Percentiles rank a stretch among this genome's conserved stretches.
These are phyloP conservation scores for Entomortierella lignicola DNA, from an alignment of 192 early-diverging fungal genomes.

Conservation along the genomic window DNA sequence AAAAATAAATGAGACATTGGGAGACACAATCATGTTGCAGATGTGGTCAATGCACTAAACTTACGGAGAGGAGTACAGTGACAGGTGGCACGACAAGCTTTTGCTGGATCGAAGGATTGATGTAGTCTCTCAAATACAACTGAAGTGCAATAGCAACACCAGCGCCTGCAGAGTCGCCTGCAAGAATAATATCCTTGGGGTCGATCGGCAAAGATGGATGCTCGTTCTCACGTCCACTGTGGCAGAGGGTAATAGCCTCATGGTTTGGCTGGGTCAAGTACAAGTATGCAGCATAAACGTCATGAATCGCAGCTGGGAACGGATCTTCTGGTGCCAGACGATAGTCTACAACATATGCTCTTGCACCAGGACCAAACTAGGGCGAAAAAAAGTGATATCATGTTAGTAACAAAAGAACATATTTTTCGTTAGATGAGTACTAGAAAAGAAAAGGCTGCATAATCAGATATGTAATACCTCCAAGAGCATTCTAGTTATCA, in stretches of 20 bases:
- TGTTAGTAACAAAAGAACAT: neutral
- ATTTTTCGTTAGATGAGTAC: neutral
- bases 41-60: neutral
- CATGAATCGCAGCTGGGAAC: constrained; percentile 50
- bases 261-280: constrained; percentile 40
- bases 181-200: constrained; percentile 68
- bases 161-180: constrained; percentile 78
- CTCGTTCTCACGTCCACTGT: neutral
- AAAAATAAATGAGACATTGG: neutral
- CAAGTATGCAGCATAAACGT: constrained; percentile 39
- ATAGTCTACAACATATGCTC: constrained; percentile 47
- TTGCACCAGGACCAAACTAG: constrained; percentile 42
- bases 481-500: constrained; percentile 60
- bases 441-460: neutral
- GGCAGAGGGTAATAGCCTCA: constrained; percentile 8
- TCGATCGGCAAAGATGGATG: constrained; percentile 55
- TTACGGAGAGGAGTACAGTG: constrained; percentile 44
- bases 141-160: constrained; percentile 37
- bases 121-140: constrained; percentile 42
- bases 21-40: neutral
- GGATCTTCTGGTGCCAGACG: constrained; percentile 48
- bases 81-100: constrained; percentile 17
- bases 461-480: constrained; percentile 23
- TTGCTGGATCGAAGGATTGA: constrained; percentile 23
- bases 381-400: neutral